A percentile compares a stretch with the other conserved stretches of the same genome.
Conservation (phyloP, 163 green algal species). For the Botryococcus braunii region DNA sequence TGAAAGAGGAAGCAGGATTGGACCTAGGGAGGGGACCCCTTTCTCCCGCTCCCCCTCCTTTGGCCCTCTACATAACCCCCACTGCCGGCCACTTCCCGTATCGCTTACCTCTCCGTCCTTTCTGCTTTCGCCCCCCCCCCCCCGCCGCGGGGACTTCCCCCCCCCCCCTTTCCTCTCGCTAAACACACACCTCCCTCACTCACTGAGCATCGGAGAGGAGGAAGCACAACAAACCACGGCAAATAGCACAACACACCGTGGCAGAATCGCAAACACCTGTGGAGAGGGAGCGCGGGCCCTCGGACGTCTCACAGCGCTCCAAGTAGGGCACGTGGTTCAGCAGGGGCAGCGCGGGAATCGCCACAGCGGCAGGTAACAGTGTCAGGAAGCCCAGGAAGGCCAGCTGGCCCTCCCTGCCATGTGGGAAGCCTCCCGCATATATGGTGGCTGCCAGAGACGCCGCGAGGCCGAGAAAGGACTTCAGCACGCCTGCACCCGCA, state of each 20-base stretch:
- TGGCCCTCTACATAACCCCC: no score
- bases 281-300: background rate
- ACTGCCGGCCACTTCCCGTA: no score
- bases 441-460: slow-evolving; percentile 18
- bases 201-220: background rate
- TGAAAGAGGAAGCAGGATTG: no score
- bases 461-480: slow-evolving; percentile 23
- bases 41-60: no score
- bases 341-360: slow-evolving; percentile 14
- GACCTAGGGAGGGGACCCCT: no score
- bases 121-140: no score
- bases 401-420: slow-evolving; percentile 5
- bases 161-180: no score
- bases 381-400: slow-evolving; percentile 40
- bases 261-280: slow-evolving; percentile 1
- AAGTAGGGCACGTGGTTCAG: slow-evolving; percentile 32
- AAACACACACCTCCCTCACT: background rate
- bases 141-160: no score
- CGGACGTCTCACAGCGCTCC: background rate
- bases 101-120: no score
- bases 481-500: slow-evolving; percentile 29
- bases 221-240: background rate
- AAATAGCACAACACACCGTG: background rate
- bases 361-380: slow-evolving; percentile 13
- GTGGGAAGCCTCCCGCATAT: slow-evolving; percentile 24